These are phyloP conservation scores for Sclerotinia sclerotiorum DNA, from an alignment of 2,329 filamentous ascomycete genomes.

Conservation along the genomic window DNA sequence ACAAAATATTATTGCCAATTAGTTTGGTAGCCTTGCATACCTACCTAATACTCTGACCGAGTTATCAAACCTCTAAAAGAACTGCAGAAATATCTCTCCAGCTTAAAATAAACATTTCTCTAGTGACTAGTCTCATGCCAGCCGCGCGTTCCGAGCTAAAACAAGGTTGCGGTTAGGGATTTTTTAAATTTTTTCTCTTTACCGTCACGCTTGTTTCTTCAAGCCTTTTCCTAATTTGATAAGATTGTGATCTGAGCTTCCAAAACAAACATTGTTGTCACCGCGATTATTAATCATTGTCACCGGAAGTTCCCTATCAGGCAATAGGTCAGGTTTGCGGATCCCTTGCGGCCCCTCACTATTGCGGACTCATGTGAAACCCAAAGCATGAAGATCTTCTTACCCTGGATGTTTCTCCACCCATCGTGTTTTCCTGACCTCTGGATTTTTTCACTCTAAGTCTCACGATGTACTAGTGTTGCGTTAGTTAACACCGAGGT, in stretches of 20 bases:
- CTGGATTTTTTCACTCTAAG: background rate
- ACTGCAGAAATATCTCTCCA: background rate
- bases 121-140: no score
- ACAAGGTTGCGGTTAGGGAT: no score
- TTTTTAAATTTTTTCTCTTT: no score
- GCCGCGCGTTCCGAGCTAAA: no score
- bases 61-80: background rate
- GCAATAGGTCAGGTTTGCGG: background rate
- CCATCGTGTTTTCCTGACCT: background rate
- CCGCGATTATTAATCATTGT: background rate
- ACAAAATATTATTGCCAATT: background rate
- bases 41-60: background rate
- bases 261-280: no score
- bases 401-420: background rate
- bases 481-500: background rate
- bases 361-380: background rate
- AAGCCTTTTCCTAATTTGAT: no score
- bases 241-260: no score
- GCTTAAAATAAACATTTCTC: background rate
- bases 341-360: background rate
- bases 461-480: background rate
- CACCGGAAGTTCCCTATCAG: background rate
- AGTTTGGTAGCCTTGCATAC: slow-evolving; percentile 1
- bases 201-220: no score
- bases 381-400: slow-evolving; percentile 2